A percentile compares a stretch with the other conserved stretches of the same genome.
Evolutionary conservation across 2,329 filamentous ascomycete genomes (phyloP).

Genomic region (Botryotinia narcissicola): DNA sequence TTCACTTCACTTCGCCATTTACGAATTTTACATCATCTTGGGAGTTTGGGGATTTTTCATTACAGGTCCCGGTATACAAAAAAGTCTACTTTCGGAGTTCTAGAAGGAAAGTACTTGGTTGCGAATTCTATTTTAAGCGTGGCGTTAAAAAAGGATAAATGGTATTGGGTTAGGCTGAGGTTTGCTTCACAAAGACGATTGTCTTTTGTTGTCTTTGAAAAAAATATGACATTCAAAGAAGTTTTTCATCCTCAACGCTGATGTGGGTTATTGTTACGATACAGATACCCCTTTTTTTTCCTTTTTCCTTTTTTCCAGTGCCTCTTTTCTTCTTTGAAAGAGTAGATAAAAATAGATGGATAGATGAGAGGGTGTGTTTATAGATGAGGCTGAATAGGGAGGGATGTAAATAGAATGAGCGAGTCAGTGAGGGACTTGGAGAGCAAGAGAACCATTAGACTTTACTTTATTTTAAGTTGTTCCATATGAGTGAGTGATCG

Average conservation of each 20-base stretch:
- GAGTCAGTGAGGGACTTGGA: background rate
- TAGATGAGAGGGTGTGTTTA: background rate
- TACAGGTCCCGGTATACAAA: constrained; percentile 14
- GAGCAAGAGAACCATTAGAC: background rate
- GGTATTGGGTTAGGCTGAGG: background rate
- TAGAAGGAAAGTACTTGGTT: background rate
- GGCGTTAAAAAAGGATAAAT: background rate
- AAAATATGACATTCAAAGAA: background rate
- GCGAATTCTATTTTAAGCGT: background rate
- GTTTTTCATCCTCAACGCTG: background rate
- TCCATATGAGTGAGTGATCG: background rate
- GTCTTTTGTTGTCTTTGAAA: background rate
- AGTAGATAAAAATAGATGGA: background rate
- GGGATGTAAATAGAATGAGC: background rate
- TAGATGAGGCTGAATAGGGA: background rate
- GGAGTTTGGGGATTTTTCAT: background rate
- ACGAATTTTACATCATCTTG: background rate
- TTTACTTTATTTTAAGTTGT: background rate
- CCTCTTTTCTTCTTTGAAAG: background rate
- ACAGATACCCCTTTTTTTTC: background rate
- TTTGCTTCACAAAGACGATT: background rate
- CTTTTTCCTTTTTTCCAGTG: background rate
- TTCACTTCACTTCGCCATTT: constrained; percentile 5
- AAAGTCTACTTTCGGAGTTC: constrained; percentile 23
- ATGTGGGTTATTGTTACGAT: background rate